Percentiles rank a stretch among this genome's conserved stretches.
phyloP scores from a whole-genome alignment of 306 rosid genomes.

The Citrullus amarus region DNA sequence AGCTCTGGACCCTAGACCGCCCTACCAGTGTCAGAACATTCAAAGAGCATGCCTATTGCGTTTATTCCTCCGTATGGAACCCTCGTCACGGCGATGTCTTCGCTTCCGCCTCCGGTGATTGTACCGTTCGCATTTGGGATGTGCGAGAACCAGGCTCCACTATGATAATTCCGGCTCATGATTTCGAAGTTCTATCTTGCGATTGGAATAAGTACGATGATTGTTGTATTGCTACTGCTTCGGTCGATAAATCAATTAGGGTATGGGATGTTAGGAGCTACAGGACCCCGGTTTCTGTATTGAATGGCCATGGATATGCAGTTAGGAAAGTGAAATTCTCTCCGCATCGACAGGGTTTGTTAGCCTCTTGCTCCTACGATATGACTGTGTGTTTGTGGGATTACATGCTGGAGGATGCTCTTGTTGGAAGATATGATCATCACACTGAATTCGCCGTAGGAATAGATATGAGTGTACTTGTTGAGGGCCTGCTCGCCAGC shows the following conservation, averaged over 20 bases:
- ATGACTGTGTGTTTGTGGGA: conserved; percentile 94
- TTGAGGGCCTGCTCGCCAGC: conserved; percentile 83
- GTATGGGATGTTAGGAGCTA: conserved; percentile 76
- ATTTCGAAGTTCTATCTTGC: conserved; percentile 52
- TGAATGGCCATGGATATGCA: conserved; percentile 76
- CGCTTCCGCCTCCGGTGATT: conserved; percentile 93
- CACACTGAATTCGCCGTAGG: conserved; percentile 89
- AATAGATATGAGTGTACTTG: conserved; percentile 85
- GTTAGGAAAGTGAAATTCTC: conserved; percentile 72
- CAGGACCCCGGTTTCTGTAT: conserved; percentile 49
- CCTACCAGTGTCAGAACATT: conserved; percentile 72
- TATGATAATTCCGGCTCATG: conserved; percentile 73
- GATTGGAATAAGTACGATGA: conserved; percentile 97
- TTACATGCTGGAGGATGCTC: conserved; percentile 75
- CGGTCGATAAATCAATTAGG: conserved; percentile 71
- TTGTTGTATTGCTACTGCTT: conserved; percentile 59
- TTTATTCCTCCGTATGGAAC: conserved; percentile 81
- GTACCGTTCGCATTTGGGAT: conserved; percentile 83
- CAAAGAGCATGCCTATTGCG: conserved; percentile 88
- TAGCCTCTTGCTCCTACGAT: conserved; percentile 79
- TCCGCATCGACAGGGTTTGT: conserved; percentile 48
- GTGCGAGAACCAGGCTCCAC: conserved; percentile 80
- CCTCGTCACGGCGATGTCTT: conserved; percentile 87
- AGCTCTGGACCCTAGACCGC: conserved; percentile 84
- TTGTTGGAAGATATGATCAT: conserved; percentile 74